phyloP scores from a whole-genome alignment of 2,329 filamentous ascomycete species.

The Emergomyces africanus region DNA sequence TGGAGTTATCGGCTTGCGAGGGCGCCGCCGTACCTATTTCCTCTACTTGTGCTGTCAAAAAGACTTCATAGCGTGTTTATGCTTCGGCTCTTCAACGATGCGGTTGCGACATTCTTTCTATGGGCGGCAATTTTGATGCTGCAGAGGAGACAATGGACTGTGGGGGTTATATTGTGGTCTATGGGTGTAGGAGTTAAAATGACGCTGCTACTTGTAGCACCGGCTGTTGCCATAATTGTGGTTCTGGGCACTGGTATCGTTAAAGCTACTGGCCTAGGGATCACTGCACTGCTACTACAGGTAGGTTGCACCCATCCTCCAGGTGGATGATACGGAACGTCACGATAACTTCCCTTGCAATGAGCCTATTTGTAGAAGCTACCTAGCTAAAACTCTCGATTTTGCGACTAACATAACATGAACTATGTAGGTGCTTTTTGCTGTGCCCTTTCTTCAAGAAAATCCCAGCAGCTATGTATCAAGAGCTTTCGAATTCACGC shows the following conservation, averaged over 20 bases:
- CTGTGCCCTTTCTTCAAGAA: constrained; percentile 52
- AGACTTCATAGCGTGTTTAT: constrained; percentile 88
- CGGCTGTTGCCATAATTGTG: constrained; percentile 64
- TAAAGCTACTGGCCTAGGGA: constrained; percentile 53
- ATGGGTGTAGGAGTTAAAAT: constrained; percentile 88
- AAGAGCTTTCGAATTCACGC: constrained; percentile 78
- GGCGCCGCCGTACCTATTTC: constrained; percentile 70
- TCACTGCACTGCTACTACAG: constrained; percentile 67
- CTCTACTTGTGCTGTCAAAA: constrained; percentile 78
- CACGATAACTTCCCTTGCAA: background rate
- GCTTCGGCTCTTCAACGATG: constrained; percentile 90
- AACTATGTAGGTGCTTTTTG: constrained; percentile 37
- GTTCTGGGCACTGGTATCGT: constrained; percentile 59
- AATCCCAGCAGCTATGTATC: constrained; percentile 61
- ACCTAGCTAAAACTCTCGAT: background rate
- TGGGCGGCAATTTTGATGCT: constrained; percentile 70
- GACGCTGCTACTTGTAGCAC: constrained; percentile 71
- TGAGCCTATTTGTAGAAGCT: background rate
- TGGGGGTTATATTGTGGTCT: constrained; percentile 61
- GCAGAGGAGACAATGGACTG: constrained; percentile 60
- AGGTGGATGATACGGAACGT: background rate
- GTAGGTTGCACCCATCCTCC: constrained; percentile 32
- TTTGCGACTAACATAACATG: constrained; percentile 7
- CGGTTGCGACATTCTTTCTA: constrained; percentile 71
- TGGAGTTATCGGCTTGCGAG: constrained; percentile 51